Base-by-base conservation (phyloP, 352 stramenopile species). In the Aphanomyces euteiches region DNA sequence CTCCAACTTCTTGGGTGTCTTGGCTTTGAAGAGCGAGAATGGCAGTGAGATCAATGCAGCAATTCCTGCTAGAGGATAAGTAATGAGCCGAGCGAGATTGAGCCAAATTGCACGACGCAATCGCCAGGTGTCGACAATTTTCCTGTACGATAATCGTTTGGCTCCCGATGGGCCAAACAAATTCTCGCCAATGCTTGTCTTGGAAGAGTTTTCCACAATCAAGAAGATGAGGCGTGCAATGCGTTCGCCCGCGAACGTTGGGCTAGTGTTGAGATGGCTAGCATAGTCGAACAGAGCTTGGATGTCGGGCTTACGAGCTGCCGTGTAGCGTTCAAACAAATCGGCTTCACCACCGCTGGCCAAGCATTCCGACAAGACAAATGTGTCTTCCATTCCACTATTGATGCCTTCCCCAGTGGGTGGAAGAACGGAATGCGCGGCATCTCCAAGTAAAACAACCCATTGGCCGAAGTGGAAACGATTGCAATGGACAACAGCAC, bases 371-470 rank as follows among this genome's bases (percentile, higher is more conserved):
- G 40, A 43, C 40, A 69, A 43, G 15, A 69, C 50, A 10, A 61
- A n/a, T 5, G 63, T 61, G 17, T 69, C 63, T 47, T 69, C 63
- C 7, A 69, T 19, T 0, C 47, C 63, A 19, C 63, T 61, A 40
- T 69, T 69, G 36, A 69, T 69, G 63, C 63, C 63, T 28, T 69
- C 63, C n/a, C 63, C 63, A 37, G 63, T 61, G 21, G 63, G 47
- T 6, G 63, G 63, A 7, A 69, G 41, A 6, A 69, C 47, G 37
- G 63, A 69, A 40, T 69, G 63, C 36, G 47, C 63, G 37, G 63
- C 63, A 43, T 69, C 63, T 13, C 63, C 63, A 0, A 69, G 6
- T 40, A 69, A 56, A 5, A 69, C 47, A 36, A 69, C 63, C 47
- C 47, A 69, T n/a, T 69, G 40, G 13, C 43, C 10, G 3, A 3